Evolutionary conservation across 129 eudicot genomes (phyloP).

Genomic region (Ambrosia artemisiifolia): DNA sequence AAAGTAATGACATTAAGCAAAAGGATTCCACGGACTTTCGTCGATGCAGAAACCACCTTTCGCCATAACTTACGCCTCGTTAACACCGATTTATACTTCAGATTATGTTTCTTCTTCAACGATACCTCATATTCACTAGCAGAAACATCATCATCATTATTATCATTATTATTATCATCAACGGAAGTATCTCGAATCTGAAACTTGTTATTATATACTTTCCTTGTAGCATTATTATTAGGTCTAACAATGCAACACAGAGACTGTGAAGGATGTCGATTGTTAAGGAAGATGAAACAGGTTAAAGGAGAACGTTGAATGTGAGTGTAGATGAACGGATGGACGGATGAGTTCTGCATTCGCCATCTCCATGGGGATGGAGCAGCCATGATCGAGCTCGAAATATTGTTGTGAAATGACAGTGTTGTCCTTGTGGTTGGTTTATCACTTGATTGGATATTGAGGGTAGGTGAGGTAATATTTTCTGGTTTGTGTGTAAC

Average conservation of each 20-base stretch:
- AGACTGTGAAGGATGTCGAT: conserved; percentile 17
- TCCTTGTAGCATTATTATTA: conserved; percentile 32
- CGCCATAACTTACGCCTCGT: conserved; percentile 52
- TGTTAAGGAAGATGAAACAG: conserved; percentile 21
- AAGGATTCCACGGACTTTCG: conserved; percentile 67
- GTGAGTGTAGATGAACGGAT: conserved; percentile 17
- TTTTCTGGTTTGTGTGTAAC: neutral
- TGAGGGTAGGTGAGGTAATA: neutral
- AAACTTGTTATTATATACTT: conserved; percentile 2
- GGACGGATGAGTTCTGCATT: conserved; percentile 25
- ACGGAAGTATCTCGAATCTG: conserved; percentile 25
- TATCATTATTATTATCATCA: neutral
- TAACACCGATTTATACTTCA: conserved; percentile 44
- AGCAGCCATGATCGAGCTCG: conserved; percentile 11
- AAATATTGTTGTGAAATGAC: neutral
- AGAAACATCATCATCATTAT: neutral
- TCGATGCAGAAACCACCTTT: conserved; percentile 49
- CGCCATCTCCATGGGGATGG: conserved; percentile 40
- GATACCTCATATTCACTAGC: conserved; percentile 7
- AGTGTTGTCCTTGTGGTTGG: neutral
- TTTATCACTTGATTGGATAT: neutral
- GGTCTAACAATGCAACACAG: conserved; percentile 22
- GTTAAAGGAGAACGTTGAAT: conserved; percentile 16
- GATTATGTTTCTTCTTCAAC: conserved; percentile 6
- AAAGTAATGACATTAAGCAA: conserved; percentile 66